phyloP scores from a whole-genome alignment of 352 stramenopile species.

The Thalassiosira livingstoniorum region DNA sequence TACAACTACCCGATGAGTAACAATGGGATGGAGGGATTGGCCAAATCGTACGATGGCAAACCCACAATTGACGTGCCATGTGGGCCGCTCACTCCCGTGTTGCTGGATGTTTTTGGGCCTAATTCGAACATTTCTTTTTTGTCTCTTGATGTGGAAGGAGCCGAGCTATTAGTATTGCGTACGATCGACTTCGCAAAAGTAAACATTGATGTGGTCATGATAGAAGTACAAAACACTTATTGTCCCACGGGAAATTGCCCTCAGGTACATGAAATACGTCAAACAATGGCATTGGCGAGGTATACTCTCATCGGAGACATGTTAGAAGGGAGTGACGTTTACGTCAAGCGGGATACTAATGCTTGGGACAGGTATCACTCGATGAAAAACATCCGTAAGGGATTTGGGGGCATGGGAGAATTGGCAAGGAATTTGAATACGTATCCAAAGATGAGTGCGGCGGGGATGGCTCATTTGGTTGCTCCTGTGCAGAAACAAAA shows the following conservation, averaged over 20 bases:
- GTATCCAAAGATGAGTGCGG: too few species aligned
- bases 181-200: constrained; percentile 66
- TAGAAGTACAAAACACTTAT: constrained; percentile 62
- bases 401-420: too few species aligned
- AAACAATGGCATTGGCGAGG: constrained; percentile 35
- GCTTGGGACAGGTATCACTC: constrained; percentile 33
- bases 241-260: constrained; percentile 33
- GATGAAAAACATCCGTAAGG: too few species aligned
- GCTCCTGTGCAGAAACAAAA: too few species aligned
- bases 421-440: too few species aligned
- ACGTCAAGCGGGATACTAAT: constrained; percentile 26
- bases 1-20: constrained; percentile 59
- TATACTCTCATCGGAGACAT: constrained; percentile 47
- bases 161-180: constrained; percentile 65
- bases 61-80: constrained; percentile 61
- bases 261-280: constrained; percentile 20
- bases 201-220: constrained; percentile 69
- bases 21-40: constrained; percentile 45
- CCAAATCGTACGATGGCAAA: constrained; percentile 51
- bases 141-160: constrained; percentile 79
- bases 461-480: too few species aligned
- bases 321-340: constrained; percentile 52
- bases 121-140: constrained; percentile 60
- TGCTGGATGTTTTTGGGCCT: constrained; percentile 59
- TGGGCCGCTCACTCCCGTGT: constrained; percentile 47